Base-by-base conservation (phyloP, 2,329 filamentous ascomycete genomes). In the Stachybotrys chartarum region DNA sequence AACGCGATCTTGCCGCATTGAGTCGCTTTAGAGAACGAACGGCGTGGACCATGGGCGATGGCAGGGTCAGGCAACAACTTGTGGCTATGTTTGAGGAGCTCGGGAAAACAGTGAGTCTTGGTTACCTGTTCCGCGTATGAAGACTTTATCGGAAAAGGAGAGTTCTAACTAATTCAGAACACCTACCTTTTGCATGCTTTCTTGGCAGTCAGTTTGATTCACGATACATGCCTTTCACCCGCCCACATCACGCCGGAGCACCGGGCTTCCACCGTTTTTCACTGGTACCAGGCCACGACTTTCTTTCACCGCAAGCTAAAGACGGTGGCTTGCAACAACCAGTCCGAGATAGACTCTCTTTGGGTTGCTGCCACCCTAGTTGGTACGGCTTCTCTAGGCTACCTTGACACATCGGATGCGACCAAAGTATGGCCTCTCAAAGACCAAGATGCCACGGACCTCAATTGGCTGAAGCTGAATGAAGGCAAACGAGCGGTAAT, bases 391-490 rank as follows among this genome's bases (percentile, higher is more conserved):
- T 67, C 75, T 8, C 76, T 80, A 56, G 74, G 74, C 39, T 72
- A 72, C 30, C 64, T 79, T 24, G 75, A 79, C 35, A 68, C 70
- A 1, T 57, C 62, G 0, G 67, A 69, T 0, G 69, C 79, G 0
- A 66, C 75, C 52, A 65, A 79, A 54, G 72, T 78, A 2, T 87
- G 83, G 83, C 84, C 84, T 0, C 67, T 87, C 1, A 77, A 72
- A 44, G 58, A 68, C 2, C 69, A 69, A 0, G 57, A 69, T 1
- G 62, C 51, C 0, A 50, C 68, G 1, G 80, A 85, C 58, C 69
- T 86, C 1, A 73, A 80, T 60, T 87, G 83, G 84, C 63, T 86
- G 2, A 78, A 72, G 52, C 75, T 86, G 64, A 76, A 72, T 56
- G 74, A 80, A 12, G 80, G 80, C 0, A 86, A 86, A 66, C 75